Evolutionary conservation across 2,329 filamentous ascomycete species (phyloP).

Genomic region (Elsinoe arachidis): DNA sequence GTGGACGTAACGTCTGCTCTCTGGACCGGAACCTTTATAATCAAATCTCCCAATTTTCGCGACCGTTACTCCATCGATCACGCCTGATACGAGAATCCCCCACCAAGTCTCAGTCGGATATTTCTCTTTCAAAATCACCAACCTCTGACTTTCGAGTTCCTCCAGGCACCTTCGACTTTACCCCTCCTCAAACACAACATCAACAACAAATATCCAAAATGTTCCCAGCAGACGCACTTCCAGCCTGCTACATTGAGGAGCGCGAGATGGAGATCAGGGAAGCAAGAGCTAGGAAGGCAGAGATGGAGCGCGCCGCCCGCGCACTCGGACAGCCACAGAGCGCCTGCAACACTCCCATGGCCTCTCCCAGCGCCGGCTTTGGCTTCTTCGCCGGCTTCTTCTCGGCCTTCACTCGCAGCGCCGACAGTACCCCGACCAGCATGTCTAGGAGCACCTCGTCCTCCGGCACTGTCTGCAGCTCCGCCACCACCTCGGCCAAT

Average conservation of each 20-base stretch:
- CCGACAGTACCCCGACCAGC: conserved; percentile 6
- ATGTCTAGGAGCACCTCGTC: conserved; percentile 13
- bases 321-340: conserved; percentile 6
- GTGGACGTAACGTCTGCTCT: not conserved
- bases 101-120: conserved; percentile 1
- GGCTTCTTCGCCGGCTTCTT: conserved; percentile 12
- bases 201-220: conserved; percentile 18
- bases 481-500: not conserved
- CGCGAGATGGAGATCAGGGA: conserved; percentile 17
- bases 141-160: not conserved
- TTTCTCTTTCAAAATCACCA: not conserved
- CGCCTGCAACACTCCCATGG: conserved; percentile 13
- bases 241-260: conserved; percentile 26
- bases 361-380: not conserved
- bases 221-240: conserved; percentile 27
- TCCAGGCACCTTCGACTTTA: not conserved
- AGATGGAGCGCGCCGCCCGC: conserved; percentile 9
- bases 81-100: not conserved
- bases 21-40: conserved; percentile 80
- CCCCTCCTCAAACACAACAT: not conserved
- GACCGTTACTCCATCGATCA: conserved; percentile 4
- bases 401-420: conserved; percentile 12
- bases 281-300: conserved; percentile 5
- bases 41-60: conserved; percentile 60
- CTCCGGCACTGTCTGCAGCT: conserved; percentile 7